A percentile compares a stretch with the other conserved stretches of the same genome.
These are phyloP conservation scores for Silene latifolia DNA, from an alignment of 148 eudicot species.

Conservation along the genomic window DNA sequence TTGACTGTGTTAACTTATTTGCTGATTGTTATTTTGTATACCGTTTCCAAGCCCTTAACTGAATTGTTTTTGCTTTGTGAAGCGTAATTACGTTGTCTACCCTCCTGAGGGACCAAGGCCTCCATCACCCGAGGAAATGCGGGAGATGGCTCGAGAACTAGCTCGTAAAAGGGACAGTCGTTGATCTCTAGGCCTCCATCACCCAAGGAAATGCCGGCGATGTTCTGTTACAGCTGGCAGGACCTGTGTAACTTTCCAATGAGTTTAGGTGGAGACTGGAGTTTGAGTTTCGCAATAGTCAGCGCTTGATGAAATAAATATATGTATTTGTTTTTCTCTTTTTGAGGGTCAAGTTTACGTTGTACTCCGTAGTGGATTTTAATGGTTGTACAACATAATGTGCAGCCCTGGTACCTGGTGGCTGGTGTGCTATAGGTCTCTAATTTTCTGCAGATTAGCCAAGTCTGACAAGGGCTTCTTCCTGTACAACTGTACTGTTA, in stretches of 20 bases:
- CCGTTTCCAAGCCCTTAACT: background rate
- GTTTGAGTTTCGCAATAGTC: background rate
- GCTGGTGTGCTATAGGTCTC: background rate
- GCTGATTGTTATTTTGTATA: background rate
- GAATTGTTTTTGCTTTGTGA: constrained; percentile 20
- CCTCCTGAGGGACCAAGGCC: constrained; percentile 92
- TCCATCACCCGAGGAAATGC: constrained; percentile 86
- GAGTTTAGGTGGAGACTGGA: background rate
- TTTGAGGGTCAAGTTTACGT: background rate
- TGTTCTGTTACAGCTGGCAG: too few species aligned
- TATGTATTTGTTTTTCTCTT: background rate
- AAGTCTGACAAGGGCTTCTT: too few species aligned
- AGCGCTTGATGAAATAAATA: background rate
- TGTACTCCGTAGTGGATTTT: background rate
- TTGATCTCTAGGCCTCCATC: constrained; percentile 22
- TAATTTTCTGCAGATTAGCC: too few species aligned
- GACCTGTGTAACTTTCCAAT: background rate
- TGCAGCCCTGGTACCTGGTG: too few species aligned
- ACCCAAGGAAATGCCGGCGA: too few species aligned
- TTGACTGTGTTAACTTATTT: background rate
- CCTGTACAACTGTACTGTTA: too few species aligned
- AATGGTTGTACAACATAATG: background rate
- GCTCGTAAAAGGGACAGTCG: constrained; percentile 56
- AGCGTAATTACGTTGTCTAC: constrained; percentile 81
- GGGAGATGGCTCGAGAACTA: constrained; percentile 90